Percentiles rank a stretch among this genome's conserved stretches.
Evolutionary conservation across 495 filamentous ascomycete genomes (phyloP).

Genomic region (Pyronema domesticum): DNA sequence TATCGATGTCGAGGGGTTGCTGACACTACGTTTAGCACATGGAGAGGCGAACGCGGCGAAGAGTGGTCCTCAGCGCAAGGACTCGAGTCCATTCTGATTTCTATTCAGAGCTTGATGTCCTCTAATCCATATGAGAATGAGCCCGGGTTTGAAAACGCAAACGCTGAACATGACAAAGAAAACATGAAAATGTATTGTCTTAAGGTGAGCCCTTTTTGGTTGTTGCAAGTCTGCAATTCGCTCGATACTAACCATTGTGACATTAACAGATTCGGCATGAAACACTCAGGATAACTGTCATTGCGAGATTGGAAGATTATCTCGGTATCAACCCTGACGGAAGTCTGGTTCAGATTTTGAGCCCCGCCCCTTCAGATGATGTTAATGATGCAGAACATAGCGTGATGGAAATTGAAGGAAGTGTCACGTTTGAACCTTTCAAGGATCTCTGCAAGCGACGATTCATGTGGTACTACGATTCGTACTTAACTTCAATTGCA

Average conservation of each 20-base stretch:
- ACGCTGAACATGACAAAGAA: conserved; percentile 48
- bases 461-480: conserved; percentile 91
- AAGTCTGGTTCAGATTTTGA: conserved; percentile 24
- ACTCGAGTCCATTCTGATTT: conserved; percentile 81
- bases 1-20: not conserved
- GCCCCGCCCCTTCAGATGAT: conserved; percentile 32
- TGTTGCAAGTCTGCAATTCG: not conserved
- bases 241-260: not conserved
- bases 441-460: conserved; percentile 77
- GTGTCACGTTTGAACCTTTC: conserved; percentile 55
- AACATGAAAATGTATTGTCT: conserved; percentile 63
- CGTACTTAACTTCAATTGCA: conserved; percentile 55
- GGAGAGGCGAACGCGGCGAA: conserved; percentile 74
- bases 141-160: conserved; percentile 71
- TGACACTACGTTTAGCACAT: conserved; percentile 45
- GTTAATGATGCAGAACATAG: conserved; percentile 36
- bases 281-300: conserved; percentile 68
- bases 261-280: conserved; percentile 66
- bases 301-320: conserved; percentile 66
- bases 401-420: conserved; percentile 34
- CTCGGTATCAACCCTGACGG: conserved; percentile 45
- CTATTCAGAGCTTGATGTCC: conserved; percentile 92
- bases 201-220: conserved; percentile 41
- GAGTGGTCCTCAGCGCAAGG: conserved; percentile 95
- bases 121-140: conserved; percentile 91